Percentiles rank a stretch among this genome's conserved stretches.
phyloP scores from a whole-genome alignment of 2,329 filamentous ascomycete genomes.

The Diaporthe longicolla region DNA sequence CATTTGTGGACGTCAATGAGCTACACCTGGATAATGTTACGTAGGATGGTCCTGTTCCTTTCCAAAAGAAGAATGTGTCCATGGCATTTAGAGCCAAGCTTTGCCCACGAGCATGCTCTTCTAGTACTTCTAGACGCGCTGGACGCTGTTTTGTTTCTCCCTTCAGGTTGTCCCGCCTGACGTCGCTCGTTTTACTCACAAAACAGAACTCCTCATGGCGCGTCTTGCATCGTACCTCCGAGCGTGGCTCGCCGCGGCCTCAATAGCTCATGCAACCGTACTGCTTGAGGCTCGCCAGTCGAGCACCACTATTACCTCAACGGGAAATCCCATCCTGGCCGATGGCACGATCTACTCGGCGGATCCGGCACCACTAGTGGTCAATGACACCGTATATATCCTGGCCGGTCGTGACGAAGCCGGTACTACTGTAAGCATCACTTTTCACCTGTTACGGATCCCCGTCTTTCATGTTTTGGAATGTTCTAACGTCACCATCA shows the following conservation, averaged over 20 bases:
- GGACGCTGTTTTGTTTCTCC: neutral
- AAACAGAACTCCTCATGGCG: neutral
- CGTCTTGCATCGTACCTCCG: neutral
- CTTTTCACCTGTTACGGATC: too few species aligned
- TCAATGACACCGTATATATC: constrained; percentile 55
- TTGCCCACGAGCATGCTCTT: neutral
- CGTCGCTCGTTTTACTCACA: neutral
- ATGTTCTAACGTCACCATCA: too few species aligned
- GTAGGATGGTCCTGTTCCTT: constrained; percentile 23
- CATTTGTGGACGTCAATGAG: neutral
- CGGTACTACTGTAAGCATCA: constrained; percentile 37
- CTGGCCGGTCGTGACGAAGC: constrained; percentile 54
- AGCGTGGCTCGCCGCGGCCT: constrained; percentile 4
- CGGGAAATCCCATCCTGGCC: constrained; percentile 55
- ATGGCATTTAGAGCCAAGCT: neutral
- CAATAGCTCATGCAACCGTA: neutral
- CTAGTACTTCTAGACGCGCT: neutral
- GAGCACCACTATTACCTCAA: constrained; percentile 46
- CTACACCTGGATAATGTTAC: constrained; percentile 6
- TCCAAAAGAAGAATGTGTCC: neutral
- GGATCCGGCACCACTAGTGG: constrained; percentile 56
- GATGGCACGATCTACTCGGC: constrained; percentile 56
- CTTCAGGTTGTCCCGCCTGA: neutral
- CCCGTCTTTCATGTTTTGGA: too few species aligned
- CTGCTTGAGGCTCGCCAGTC: constrained; percentile 5